These are phyloP conservation scores for Paraglomus occultum DNA, from an alignment of 192 early-diverging fungal species.

Conservation along the genomic window DNA sequence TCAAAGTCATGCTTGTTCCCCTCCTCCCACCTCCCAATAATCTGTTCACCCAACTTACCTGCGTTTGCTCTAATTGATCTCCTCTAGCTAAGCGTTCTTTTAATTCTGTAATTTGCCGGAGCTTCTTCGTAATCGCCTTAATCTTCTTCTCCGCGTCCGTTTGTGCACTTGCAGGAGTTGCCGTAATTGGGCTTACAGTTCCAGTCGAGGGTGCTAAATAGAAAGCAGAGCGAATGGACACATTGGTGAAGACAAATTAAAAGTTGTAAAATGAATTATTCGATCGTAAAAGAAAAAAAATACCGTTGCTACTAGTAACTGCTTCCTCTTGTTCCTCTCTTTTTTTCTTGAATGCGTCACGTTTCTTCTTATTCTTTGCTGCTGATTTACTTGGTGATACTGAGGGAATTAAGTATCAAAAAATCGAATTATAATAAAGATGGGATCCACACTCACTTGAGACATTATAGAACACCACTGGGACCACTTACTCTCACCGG, in stretches of 20 bases:
- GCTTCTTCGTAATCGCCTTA: conserved; percentile 85
- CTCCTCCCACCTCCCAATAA: not conserved
- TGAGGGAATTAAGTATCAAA: not conserved
- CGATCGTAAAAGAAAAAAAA: conserved; percentile 21
- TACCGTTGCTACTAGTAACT: conserved; percentile 26
- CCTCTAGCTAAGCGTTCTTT: conserved; percentile 75
- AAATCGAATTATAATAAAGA: not conserved
- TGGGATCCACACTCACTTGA: not conserved
- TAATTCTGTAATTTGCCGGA: conserved; percentile 85
- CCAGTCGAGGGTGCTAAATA: conserved; percentile 1
- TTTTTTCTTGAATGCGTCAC: conserved; percentile 59
- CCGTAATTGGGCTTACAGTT: conserved; percentile 31
- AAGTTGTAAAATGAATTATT: conserved; percentile 34
- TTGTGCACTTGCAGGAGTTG: conserved; percentile 36
- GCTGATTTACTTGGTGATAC: conserved; percentile 49
- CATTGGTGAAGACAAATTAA: conserved; percentile 14
- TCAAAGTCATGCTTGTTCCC: not conserved
- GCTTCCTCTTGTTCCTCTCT: conserved; percentile 43
- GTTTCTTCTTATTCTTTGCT: conserved; percentile 73
- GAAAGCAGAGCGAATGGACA: conserved; percentile 33
- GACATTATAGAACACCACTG: not conserved
- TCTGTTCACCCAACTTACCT: conserved; percentile 42
- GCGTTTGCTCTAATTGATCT: conserved; percentile 79
- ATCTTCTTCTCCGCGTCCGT: conserved; percentile 85
- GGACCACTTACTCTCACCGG: conserved; percentile 7